Conservation (phyloP, 495 filamentous ascomycete genomes). For the Hyaloscypha bicolor region DNA sequence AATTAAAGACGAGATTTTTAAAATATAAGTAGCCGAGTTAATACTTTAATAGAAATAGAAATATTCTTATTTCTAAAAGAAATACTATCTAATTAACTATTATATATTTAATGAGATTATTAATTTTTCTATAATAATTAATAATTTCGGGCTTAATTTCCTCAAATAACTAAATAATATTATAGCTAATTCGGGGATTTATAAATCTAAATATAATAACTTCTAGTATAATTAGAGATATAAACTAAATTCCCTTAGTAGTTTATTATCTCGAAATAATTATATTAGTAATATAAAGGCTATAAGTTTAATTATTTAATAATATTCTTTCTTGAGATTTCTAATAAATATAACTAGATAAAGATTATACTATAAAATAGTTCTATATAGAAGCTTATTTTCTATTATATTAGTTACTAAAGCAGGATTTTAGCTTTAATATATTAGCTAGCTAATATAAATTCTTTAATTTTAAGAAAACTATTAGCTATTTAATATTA, state of each 20-base stretch:
- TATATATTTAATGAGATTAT: constrained; percentile 16
- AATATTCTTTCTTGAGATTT: neutral
- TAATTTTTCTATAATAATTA: constrained; percentile 11
- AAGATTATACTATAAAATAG: constrained; percentile 11
- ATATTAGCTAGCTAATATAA: constrained; percentile 25
- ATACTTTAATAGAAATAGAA: constrained; percentile 6
- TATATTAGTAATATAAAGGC: constrained; percentile 14
- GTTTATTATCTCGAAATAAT: constrained; percentile 11
- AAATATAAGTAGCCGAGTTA: no score
- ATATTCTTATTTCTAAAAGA: no score
- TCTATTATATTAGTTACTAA: constrained; percentile 21
- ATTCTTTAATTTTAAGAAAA: constrained; percentile 26
- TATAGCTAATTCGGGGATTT: constrained; percentile 9
- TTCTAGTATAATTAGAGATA: constrained; percentile 22
- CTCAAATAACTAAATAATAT: constrained; percentile 7
- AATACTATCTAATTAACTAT: no score
- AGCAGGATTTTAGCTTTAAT: constrained; percentile 26
- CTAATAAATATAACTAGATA: neutral
- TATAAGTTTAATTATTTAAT: constrained; percentile 13
- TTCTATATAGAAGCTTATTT: no score
- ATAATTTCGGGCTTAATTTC: constrained; percentile 13
- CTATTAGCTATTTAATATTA: constrained; percentile 25
- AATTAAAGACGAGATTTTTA: no score
- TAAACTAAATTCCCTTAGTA: constrained; percentile 18
- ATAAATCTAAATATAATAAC: constrained; percentile 22